Base-by-base conservation (phyloP, 495 filamentous ascomycete species). In the Cudoniella acicularis region DNA sequence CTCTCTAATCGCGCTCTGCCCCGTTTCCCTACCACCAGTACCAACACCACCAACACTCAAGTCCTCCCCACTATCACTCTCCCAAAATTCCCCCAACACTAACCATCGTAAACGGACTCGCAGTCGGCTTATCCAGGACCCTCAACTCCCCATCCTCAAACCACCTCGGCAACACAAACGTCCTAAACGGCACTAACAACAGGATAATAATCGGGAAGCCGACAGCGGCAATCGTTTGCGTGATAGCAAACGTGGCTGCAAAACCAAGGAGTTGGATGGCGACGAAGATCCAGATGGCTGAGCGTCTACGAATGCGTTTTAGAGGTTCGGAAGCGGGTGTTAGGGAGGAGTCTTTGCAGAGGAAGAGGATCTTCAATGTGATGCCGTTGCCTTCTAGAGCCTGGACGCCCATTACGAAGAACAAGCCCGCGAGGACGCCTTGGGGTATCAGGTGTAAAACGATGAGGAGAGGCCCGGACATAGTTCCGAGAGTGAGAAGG, bases 361-460 rank as follows among this genome's bases (percentile, higher is more conserved):
- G 79, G 73, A 89, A 96, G 20, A 93, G 70, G 2, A 95, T 63
- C 65, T 96, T 96, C 50, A 80, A 73, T 0, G 89, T 93, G 59
- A 96, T 92, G 11, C 90, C 90, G 70, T 96, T 96, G 11, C 75
- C 83, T 64, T 85, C 77, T 24, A 94, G 81, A n/a, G 89, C 88
- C 67, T 91, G 87, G 56, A 88, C 83, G 24, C 91, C 93, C 87
- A 96, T 94, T 64, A 96, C 85, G 73, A 96, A 97, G 79, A 98
- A 96, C 13, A 98, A 79, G 4, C 92, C 93, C 0, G 90, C 89
- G 59, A 98, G 78, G 20, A 96, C 89, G 55, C 83, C 89, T 65
- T 93, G 90, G 0, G 92, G 93, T 64, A 98, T 91, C 3, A 93
- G 80, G 56, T 89, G 87, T 10, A 98, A 74, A 20, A 96, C 89